Evolutionary conservation across 805 yeast genomes (phyloP).

Genomic region (Grigorovia jiainica): DNA sequence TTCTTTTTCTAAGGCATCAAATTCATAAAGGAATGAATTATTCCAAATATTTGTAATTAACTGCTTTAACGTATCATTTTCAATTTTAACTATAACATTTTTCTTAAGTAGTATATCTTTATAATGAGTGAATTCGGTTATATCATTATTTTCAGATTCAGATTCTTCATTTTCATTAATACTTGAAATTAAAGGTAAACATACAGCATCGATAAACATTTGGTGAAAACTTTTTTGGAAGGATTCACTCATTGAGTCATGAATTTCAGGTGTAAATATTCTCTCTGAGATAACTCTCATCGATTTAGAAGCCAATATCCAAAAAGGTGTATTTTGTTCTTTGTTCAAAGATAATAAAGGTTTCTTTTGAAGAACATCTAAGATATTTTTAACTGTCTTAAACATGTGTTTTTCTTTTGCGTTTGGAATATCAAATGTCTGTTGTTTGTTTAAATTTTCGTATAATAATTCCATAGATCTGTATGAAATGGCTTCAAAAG

Average conservation of each 20-base stretch:
- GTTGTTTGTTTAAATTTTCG: conserved; percentile 28
- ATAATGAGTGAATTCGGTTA: conserved; percentile 35
- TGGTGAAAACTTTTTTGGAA: conserved; percentile 11
- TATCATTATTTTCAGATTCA: conserved; percentile 37
- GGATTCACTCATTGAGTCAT: conserved; percentile 3
- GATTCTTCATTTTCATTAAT: conserved; percentile 20
- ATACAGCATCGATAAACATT: conserved; percentile 26
- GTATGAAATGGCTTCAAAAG: conserved; percentile 53
- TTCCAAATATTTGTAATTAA: conserved; percentile 45
- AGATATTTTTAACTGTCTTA: conserved; percentile 39
- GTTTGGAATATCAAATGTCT: conserved; percentile 30
- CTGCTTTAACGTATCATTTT: conserved; percentile 30
- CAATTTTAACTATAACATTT: conserved; percentile 25
- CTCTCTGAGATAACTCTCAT: conserved; percentile 30
- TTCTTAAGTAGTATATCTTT: conserved; percentile 35
- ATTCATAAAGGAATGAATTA: conserved; percentile 49
- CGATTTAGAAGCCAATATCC: conserved; percentile 43
- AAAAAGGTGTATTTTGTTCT: conserved; percentile 31
- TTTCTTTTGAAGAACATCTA: conserved; percentile 43
- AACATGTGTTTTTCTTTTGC: conserved; percentile 34
- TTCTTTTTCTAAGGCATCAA: conserved; percentile 43
- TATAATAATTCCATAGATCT: conserved; percentile 35
- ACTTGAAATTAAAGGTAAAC: conserved; percentile 18
- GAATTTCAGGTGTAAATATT: conserved; percentile 7
- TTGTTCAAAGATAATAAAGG: conserved; percentile 24